Evolutionary conservation across 78 protist species (phyloP).

Genomic region (Creolimax fragrantissima): DNA sequence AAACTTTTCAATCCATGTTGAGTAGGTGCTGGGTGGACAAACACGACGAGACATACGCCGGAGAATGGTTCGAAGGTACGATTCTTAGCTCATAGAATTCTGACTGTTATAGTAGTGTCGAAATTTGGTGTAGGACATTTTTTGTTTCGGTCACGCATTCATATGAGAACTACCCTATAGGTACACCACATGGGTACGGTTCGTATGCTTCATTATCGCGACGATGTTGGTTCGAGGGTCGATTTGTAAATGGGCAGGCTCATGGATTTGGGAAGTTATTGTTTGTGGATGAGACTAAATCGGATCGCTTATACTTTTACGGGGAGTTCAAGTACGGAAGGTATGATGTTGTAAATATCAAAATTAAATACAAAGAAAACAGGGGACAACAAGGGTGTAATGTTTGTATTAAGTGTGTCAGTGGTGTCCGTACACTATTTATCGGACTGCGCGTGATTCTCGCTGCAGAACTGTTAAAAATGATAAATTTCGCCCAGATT

Average conservation of each 20-base stretch:
- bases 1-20: not conserved
- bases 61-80: not conserved
- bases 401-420: too few species aligned
- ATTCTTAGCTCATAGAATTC: too few species aligned
- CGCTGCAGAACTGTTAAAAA: too few species aligned
- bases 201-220: not conserved
- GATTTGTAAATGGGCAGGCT: not conserved
- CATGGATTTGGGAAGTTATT: not conserved
- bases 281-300: not conserved
- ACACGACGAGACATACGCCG: not conserved
- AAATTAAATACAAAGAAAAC: too few species aligned
- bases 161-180: too few species aligned
- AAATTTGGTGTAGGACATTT: too few species aligned
- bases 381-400: too few species aligned
- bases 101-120: too few species aligned
- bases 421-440: too few species aligned
- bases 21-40: not conserved
- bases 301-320: not conserved
- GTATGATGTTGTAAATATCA: too few species aligned
- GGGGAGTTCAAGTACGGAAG: not conserved
- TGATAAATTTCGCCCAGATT: not conserved
- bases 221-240: not conserved
- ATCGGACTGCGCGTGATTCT: too few species aligned
- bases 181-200: not conserved
- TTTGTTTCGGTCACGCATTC: too few species aligned